Percentiles rank a stretch among this genome's conserved stretches.
Evolutionary conservation across 129 eudicot species (phyloP).

Genomic region (Calendula officinalis): DNA sequence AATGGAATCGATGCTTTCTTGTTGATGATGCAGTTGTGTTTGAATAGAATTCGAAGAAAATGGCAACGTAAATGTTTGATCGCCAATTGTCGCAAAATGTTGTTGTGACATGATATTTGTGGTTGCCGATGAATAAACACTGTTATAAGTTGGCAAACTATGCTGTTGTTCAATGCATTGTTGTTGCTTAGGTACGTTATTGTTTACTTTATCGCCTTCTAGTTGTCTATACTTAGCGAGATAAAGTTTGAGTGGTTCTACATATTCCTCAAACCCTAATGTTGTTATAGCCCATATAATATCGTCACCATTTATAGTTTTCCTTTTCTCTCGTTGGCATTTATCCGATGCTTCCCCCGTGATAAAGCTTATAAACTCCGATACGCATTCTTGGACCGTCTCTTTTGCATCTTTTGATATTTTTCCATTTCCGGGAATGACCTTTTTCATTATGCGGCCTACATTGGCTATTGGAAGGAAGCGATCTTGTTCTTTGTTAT

Average conservation of each 20-base stretch:
- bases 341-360: conserved; percentile 71
- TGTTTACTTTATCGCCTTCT: conserved; percentile 48
- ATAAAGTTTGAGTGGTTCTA: conserved; percentile 54
- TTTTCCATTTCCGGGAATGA: conserved; percentile 56
- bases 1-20: conserved; percentile 48
- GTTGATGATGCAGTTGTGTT: conserved; percentile 42
- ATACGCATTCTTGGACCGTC: conserved; percentile 69
- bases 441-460: conserved; percentile 69
- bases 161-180: conserved; percentile 30
- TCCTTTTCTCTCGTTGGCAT: conserved; percentile 66
- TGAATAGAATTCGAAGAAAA: conserved; percentile 45
- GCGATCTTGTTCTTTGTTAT: conserved; percentile 60
- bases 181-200: conserved; percentile 46
- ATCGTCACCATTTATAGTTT: conserved; percentile 70
- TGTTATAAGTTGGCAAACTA: conserved; percentile 22
- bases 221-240: conserved; percentile 53
- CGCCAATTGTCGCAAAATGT: conserved; percentile 37
- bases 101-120: conserved; percentile 38
- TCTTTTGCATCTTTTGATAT: conserved; percentile 73
- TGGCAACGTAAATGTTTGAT: conserved; percentile 50
- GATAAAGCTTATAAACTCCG: conserved; percentile 68
- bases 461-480: conserved; percentile 79
- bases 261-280: conserved; percentile 69
- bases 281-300: conserved; percentile 64
- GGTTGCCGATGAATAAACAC: conserved; percentile 27